Evolutionary conservation across 805 yeast genomes (phyloP).

Genomic region (Kluyveromyces dobzhanskii): DNA sequence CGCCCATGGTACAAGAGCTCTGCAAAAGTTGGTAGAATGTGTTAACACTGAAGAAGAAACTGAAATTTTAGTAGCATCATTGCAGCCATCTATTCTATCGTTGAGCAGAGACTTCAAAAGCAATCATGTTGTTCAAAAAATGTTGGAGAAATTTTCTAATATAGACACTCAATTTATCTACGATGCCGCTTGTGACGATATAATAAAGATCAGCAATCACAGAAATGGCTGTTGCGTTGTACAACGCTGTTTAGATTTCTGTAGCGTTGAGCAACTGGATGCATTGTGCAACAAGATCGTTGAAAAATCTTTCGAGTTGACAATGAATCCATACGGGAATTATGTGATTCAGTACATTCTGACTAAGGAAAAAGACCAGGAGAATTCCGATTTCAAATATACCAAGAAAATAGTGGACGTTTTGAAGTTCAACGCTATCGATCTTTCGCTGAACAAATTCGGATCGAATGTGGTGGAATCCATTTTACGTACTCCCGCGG

Average conservation of each 20-base stretch:
- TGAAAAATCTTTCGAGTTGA: conserved; percentile 54
- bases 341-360: conserved; percentile 93
- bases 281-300: conserved; percentile 63
- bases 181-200: conserved; percentile 68
- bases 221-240: conserved; percentile 97
- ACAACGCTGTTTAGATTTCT: conserved; percentile 91
- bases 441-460: conserved; percentile 77
- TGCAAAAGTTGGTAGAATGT: conserved; percentile 87
- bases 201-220: conserved; percentile 82
- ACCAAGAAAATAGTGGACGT: conserved; percentile 28
- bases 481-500: conserved; percentile 47
- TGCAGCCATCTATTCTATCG: conserved; percentile 64
- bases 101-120: conserved; percentile 89
- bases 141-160: conserved; percentile 62
- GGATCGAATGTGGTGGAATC: conserved; percentile 93
- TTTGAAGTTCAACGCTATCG: conserved; percentile 29
- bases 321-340: conserved; percentile 92
- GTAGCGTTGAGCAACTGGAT: conserved; percentile 59
- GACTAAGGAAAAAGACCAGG: conserved; percentile 32
- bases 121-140: conserved; percentile 92
- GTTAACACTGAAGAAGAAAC: conserved; percentile 66
- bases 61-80: conserved; percentile 46
- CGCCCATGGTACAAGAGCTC: conserved; percentile 94
- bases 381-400: conserved; percentile 25
- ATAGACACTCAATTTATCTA: conserved; percentile 80